Evolutionary conservation across 495 filamentous ascomycete species (phyloP), one percentile per base, ranked within the genome.

Genomic region (Aeminium ludgeri): DNA sequence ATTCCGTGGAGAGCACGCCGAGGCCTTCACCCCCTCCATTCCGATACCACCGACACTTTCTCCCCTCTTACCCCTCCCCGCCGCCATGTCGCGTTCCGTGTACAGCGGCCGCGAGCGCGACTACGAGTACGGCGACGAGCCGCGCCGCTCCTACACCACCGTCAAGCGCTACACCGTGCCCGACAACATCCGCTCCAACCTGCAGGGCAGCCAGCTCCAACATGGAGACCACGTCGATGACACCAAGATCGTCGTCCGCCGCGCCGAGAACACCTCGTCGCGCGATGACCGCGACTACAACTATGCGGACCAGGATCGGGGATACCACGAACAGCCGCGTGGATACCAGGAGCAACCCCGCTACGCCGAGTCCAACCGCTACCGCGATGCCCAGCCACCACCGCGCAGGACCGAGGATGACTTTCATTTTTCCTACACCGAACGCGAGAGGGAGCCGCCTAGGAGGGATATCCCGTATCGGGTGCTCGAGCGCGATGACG

Each of bases 151-250:
- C 31, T 60, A 52, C 48, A 59, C 58, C 33, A 64, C 60, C 2
- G 56, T 64, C 28, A 55, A 57, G 34, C 55, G 59, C 29, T 64
- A 64, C 48, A 56, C 57, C 42, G 48, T 62, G 2, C 60, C 59
- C 29, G 60, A 64, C 11, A 30, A 43, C 29, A 45, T 13, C 2
- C 31, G 38, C 36, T 41, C 31, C 13, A 5, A 31, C 2, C 15
- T 23, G 12, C 34, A 30, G 19, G 20, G 10, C 5, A n/a, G n/a
- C n/a, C 13, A 13, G 38, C 23, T 34, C 19, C 38, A 20, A 44
- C n/a, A 39, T 46, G 31, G 28, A 19, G n/a, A 20, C 28, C 45
- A 52, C 7, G 52, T 55, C 40, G 55, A 59, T 36, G 49, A 55
- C 12, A 53, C 58, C 31, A 53, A 53, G 35, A 55, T 53, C 43